Evolutionary conservation across 495 filamentous ascomycete species (phyloP).

Genomic region (Friedmanniomyces simplex): DNA sequence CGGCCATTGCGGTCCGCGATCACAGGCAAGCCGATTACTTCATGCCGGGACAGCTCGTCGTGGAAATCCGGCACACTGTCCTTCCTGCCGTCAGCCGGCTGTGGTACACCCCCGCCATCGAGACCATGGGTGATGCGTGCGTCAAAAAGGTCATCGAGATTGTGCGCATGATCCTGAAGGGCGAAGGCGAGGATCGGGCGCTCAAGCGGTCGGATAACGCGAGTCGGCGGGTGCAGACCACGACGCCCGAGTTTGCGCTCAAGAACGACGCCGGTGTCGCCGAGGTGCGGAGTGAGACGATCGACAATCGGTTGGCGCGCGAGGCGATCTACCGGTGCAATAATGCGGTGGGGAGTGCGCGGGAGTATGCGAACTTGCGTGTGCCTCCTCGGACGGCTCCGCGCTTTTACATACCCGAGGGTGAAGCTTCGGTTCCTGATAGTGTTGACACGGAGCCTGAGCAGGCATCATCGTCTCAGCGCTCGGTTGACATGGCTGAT

Average conservation of each 20-base stretch:
- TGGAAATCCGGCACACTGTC: slow-evolving; percentile 76
- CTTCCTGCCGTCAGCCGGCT: slow-evolving; percentile 67
- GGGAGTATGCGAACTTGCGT: slow-evolving; percentile 54
- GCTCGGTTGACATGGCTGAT: slow-evolving; percentile 15
- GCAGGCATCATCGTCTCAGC: background rate
- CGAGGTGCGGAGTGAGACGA: slow-evolving; percentile 43
- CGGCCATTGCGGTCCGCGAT: slow-evolving; percentile 49
- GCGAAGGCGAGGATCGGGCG: slow-evolving; percentile 61
- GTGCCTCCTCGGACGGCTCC: background rate
- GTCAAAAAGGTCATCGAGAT: slow-evolving; percentile 77
- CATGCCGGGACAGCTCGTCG: slow-evolving; percentile 63
- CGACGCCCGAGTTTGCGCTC: slow-evolving; percentile 8
- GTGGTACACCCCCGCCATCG: slow-evolving; percentile 73
- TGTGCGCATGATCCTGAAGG: slow-evolving; percentile 65
- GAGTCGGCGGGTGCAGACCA: slow-evolving; percentile 28
- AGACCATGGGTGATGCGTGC: slow-evolving; percentile 62
- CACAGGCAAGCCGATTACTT: slow-evolving; percentile 56
- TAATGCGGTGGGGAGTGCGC: slow-evolving; percentile 46
- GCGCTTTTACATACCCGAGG: slow-evolving; percentile 47
- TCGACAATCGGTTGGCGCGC: slow-evolving; percentile 48
- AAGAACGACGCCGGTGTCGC: slow-evolving; percentile 28
- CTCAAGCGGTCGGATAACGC: slow-evolving; percentile 49
- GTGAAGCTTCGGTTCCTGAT: slow-evolving; percentile 28
- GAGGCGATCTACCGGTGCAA: slow-evolving; percentile 79
- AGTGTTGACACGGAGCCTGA: background rate